Base-by-base conservation (phyloP, 2,329 filamentous ascomycete genomes). In the Aspergillus sp. region DNA sequence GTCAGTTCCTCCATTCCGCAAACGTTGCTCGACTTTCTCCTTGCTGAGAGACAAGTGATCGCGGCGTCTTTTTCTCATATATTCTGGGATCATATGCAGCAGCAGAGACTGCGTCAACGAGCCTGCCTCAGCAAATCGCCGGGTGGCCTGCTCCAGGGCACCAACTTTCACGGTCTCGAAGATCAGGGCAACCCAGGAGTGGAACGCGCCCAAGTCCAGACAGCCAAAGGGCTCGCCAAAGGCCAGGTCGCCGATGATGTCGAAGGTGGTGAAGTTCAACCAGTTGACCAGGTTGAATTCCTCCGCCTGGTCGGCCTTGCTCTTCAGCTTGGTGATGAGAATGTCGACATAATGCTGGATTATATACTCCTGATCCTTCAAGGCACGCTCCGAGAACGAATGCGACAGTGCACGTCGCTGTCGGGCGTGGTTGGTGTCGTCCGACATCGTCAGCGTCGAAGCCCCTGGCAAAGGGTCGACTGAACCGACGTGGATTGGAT, bases 351-450 rank as follows among this genome's bases (percentile, higher is more conserved):
- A 66, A 2, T 52, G 34, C 13, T 56, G 30, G 13, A 73, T 54
- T 2, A 68, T 50, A 5, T 54, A 42, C 48, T 72, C 68, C 45
- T 71, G 69, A 12, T 65, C 58, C 9, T 42, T 41, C 7, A 68
- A 36, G 1, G 62, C 58, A 11, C 52, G 48, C 8, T 67, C 58
- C 1, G 64, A 66, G 48, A 71, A 70, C 1, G 59, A 64, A 48
- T 60, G 64, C 2, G 62, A 42, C 8, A 70, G 48, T 1, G 55
- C 43, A 15, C 57, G 57, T 13, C 68, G 62, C 34, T 61, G 50
- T 4, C 64, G 62, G 1, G 58, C 42, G 34, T 71, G 66, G 6
- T 58, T 55, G 3, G 55, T n/a, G 7, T 55, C 49, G 24, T 42
- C 48, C 1, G 48, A n/a, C 47, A 48, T 48, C 2, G 47, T 48